Percentiles rank a stretch among this genome's conserved stretches.
phyloP scores from a whole-genome alignment of 2,329 filamentous ascomycete genomes.

The Trichoderma cornu-damae region DNA sequence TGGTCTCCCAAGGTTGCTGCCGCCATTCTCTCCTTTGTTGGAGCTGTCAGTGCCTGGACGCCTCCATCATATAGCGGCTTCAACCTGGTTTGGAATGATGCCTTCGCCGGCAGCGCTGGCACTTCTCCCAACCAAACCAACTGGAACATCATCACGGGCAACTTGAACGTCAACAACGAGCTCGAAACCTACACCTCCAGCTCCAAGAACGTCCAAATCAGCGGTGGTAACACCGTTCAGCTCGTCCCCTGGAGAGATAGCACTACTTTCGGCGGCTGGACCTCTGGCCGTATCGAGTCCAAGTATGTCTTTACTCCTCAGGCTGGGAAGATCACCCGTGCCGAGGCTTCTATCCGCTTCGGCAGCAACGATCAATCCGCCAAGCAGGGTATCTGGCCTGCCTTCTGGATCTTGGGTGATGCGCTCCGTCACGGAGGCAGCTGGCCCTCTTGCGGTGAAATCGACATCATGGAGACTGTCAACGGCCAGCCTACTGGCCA shows the following conservation, averaged over 20 bases:
- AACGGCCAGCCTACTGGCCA: slow-evolving; percentile 45
- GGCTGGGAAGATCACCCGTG: slow-evolving; percentile 41
- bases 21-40: slow-evolving; percentile 29
- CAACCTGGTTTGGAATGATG: slow-evolving; percentile 40
- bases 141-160: slow-evolving; percentile 40
- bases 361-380: slow-evolving; percentile 37
- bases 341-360: slow-evolving; percentile 45
- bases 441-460: slow-evolving; percentile 53
- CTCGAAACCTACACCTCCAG: slow-evolving; percentile 45
- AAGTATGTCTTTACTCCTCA: slow-evolving; percentile 43
- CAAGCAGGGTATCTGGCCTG: slow-evolving; percentile 55
- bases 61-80: slow-evolving; percentile 39
- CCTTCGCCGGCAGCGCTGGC: slow-evolving; percentile 37
- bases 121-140: slow-evolving; percentile 30
- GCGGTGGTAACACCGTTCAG: slow-evolving; percentile 46
- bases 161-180: slow-evolving; percentile 48
- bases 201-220: slow-evolving; percentile 46
- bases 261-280: slow-evolving; percentile 41
- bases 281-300: slow-evolving; percentile 51
- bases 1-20: slow-evolving; percentile 17
- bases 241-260: slow-evolving; percentile 43
- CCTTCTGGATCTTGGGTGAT: slow-evolving; percentile 54
- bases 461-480: slow-evolving; percentile 54
- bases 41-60: slow-evolving; percentile 34
- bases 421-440: slow-evolving; percentile 41